Base-by-base conservation (phyloP, 2,329 filamentous ascomycete species). In the Aaosphaeria pasadenensis region DNA sequence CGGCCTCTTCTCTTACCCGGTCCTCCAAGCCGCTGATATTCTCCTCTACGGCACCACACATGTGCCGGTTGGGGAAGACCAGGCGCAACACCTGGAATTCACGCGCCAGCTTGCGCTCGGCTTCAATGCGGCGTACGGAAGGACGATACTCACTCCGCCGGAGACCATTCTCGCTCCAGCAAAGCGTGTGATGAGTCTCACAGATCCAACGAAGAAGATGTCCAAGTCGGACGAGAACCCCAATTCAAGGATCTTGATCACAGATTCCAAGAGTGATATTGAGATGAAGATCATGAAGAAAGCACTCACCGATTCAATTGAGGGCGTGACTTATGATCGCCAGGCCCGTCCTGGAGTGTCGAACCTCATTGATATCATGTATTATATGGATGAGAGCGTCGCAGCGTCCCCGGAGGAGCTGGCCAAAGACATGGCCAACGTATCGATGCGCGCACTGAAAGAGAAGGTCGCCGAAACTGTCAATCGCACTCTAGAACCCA, bases 61-160 rank as follows among this genome's bases (percentile, higher is more conserved):
- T 72, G 92, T 99, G 28, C 94, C 94, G 7, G 92, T 99, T 2
- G 94, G 94, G n/a, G 88, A 95, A 57, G 94, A 99, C 69, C 94
- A 99, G 71, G 79, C 78, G 47, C 94, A 99, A 62, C 94, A 99
- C 71, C 82, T 99, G 24, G 94, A 99, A 67, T 95, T 97, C 66
- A 85, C 91, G 1, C 82, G 94, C 45, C 86, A 95, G 65, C 87
- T 91, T 53, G 94, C 87, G 6, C 86, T 83, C 50, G 88, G 88
- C 64, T 97, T 99, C 75, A 96, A 97, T 70, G 78, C 88, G 39
- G 11, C 42, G 30, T 87, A 89, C 72, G 51, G 42, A n/a, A 29
- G 38, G 4, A 46, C 61, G 6, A 41, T 66, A 17, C 52, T 48
- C 5, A 47, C 62, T 2, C 63, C 38, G 11, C 51, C 66, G 5